Evolutionary conservation across 495 filamentous ascomycete genomes (phyloP), one percentile per base, ranked within the genome.

Genomic region (Neurospora sp.): DNA sequence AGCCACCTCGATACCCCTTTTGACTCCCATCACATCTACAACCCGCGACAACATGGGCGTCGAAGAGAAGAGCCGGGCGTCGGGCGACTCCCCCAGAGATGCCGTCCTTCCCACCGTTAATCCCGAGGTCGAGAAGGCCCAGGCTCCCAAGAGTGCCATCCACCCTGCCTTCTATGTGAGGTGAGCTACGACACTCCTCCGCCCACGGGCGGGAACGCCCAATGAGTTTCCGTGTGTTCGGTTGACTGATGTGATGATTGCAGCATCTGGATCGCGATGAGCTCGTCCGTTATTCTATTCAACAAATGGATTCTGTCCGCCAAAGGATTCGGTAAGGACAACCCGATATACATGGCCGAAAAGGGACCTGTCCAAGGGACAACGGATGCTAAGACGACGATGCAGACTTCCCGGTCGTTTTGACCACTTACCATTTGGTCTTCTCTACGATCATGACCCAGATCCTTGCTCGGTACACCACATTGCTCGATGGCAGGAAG

Each of bases 291-390:
- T 74, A 99, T 99, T 77, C 84, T 98, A 59, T 99, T 97, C 91
- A 98, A 99, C 90, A 99, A 99, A 89, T 95, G 92, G 89, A 94
- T 99, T 75, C 88, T 98, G 71, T 89, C 92, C 77, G 92, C 89
- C 38, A 87, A 89, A 75, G 85, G 91, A 70, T 99, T 98, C 86
- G 85, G 93, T 96, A 87, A 90, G 93, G 83, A 70, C 65, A 41
- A 69, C 22, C 39, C 37, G 37, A 12, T 20, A 14, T 16, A 65
- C 27, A 31, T 65, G 5, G 27, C 27, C 53, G 12, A 31, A 22
- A 27, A 20, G 45, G 71, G 20, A 47, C 40, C 31, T 31, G 10
- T 59, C 6, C 5, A 35, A 35, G 39, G 41, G n/a, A 35, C 38
- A n/a, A 69, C 40, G 53, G 70, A 72, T 53, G 42, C 14, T 69